phyloP scores from a whole-genome alignment of 169 alveolate species.

The Condylostoma magnum region DNA sequence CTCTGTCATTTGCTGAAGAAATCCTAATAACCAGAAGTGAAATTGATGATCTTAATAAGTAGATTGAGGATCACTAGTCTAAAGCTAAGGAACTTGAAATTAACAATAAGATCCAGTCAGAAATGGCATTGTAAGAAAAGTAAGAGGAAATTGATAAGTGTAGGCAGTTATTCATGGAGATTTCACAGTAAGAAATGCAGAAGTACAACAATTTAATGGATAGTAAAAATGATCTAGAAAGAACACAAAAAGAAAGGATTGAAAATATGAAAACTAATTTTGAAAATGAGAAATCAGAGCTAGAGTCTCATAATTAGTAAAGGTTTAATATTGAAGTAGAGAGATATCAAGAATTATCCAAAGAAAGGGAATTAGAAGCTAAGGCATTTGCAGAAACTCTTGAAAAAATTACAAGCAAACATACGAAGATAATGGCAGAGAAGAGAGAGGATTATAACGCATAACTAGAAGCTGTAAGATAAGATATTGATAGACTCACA shows the following conservation, averaged over 20 bases:
- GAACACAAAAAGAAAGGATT: conserved; percentile 68
- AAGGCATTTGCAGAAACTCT: conserved; percentile 39
- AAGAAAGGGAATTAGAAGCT: conserved; percentile 61
- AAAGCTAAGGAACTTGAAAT: conserved; percentile 67
- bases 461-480: conserved; percentile 58
- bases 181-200: conserved; percentile 60
- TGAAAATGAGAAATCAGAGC: conserved; percentile 49
- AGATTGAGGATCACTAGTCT: conserved; percentile 68
- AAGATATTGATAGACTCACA: conserved; percentile 55
- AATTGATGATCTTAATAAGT: conserved; percentile 64
- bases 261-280: conserved; percentile 49
- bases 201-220: conserved; percentile 72
- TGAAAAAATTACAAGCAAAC: conserved; percentile 40
- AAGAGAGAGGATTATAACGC: conserved; percentile 55
- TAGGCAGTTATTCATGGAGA: conserved; percentile 71
- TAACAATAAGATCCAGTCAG: conserved; percentile 60
- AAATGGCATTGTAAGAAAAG: conserved; percentile 53
- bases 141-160: conserved; percentile 78
- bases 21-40: conserved; percentile 73
- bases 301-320: conserved; percentile 69
- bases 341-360: conserved; percentile 64
- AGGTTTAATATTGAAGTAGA: conserved; percentile 76
- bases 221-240: conserved; percentile 72
- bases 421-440: conserved; percentile 57
- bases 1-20: conserved; percentile 71